phyloP scores from a whole-genome alignment of 2,329 filamentous ascomycete genomes.

The Alternaria conjuncta region DNA sequence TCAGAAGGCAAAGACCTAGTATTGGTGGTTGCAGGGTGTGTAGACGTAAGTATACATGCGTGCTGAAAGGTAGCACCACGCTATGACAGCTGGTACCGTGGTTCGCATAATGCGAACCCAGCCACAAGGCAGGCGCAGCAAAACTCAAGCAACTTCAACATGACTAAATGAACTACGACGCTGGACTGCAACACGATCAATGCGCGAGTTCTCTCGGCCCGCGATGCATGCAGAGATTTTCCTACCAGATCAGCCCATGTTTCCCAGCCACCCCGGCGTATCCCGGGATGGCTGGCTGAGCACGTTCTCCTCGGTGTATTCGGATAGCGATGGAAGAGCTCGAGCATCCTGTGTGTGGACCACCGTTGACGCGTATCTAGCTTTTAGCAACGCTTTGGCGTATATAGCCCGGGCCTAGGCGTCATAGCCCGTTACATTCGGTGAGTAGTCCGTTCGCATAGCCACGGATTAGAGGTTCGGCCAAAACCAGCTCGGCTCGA shows the following conservation, averaged over 20 bases:
- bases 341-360: slow-evolving; percentile 16
- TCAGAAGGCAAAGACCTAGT: slow-evolving; percentile 1
- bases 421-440: slow-evolving; percentile 20
- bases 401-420: slow-evolving; percentile 10
- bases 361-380: slow-evolving; percentile 24
- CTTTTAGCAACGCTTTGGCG: slow-evolving; percentile 8
- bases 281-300: slow-evolving; percentile 19
- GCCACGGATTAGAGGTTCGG: slow-evolving; percentile 2
- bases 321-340: slow-evolving; percentile 17
- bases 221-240: slow-evolving; percentile 33
- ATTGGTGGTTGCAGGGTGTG: slow-evolving; percentile 1
- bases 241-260: slow-evolving; percentile 19
- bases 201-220: slow-evolving; percentile 26
- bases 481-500: slow-evolving; percentile 17
- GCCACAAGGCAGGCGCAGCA: slow-evolving; percentile 7
- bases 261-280: slow-evolving; percentile 18
- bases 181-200: slow-evolving; percentile 12
- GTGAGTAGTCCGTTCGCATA: slow-evolving; percentile 19
- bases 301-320: slow-evolving; percentile 22
- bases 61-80: slow-evolving; percentile 1
- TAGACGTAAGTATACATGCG: slow-evolving; percentile 3
- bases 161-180: slow-evolving; percentile 5
- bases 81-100: slow-evolving; percentile 11
- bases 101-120: slow-evolving; percentile 17
- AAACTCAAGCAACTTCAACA: slow-evolving; percentile 1